Evolutionary conservation across 1,284 basidiomycete species (phyloP).

Genomic region (Termitomyces sp.): DNA sequence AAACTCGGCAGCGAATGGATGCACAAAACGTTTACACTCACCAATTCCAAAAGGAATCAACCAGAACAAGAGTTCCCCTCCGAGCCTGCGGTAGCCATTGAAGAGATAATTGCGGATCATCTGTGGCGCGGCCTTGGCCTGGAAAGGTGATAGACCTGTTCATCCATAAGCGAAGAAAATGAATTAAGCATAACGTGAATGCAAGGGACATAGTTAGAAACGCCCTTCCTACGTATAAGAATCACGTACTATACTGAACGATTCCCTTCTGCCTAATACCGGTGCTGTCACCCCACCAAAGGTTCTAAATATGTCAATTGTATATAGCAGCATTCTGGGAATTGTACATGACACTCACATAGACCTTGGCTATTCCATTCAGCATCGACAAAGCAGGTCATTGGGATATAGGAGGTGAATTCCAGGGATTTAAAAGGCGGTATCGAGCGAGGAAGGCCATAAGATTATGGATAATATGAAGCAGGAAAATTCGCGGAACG

Average conservation of each 20-base stretch:
- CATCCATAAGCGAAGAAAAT: slow-evolving; percentile 1
- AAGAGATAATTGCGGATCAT: slow-evolving; percentile 76
- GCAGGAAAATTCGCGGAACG: background rate
- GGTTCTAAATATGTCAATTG: slow-evolving; percentile 46
- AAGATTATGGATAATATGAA: background rate
- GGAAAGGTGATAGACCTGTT: slow-evolving; percentile 77
- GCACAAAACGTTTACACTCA: slow-evolving; percentile 35
- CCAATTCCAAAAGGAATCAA: slow-evolving; percentile 74
- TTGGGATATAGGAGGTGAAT: background rate
- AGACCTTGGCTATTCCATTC: slow-evolving; percentile 47
- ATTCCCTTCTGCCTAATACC: slow-evolving; percentile 76
- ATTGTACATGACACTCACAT: slow-evolving; percentile 40
- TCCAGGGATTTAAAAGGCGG: background rate
- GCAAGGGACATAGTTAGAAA: slow-evolving; percentile 1
- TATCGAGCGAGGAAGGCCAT: background rate
- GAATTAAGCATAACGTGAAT: background rate
- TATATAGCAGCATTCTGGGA: background rate
- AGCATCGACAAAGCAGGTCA: background rate
- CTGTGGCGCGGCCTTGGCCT: slow-evolving; percentile 69
- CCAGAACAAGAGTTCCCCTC: slow-evolving; percentile 77
- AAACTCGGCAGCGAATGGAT: background rate
- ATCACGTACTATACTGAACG: slow-evolving; percentile 72
- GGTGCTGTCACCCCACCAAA: slow-evolving; percentile 89
- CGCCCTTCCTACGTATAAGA: background rate
- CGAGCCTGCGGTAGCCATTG: slow-evolving; percentile 81